Conservation (phyloP, 306 rosid species). For the Canavalia ensiformis region DNA sequence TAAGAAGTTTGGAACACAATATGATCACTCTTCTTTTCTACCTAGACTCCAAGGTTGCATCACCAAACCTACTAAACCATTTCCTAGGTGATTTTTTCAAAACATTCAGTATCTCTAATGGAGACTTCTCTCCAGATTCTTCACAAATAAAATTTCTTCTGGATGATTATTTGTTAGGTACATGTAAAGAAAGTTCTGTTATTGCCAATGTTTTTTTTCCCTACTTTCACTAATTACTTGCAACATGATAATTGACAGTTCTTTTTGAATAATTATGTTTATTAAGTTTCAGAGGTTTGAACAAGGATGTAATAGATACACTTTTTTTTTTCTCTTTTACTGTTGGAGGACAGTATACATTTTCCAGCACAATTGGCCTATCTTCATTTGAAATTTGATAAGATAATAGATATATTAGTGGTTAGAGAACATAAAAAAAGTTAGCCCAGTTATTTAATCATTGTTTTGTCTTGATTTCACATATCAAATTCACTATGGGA, state of each 20-base stretch:
- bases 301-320: background rate
- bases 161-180: background rate
- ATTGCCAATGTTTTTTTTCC: background rate
- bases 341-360: too few species aligned
- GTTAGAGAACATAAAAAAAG: too few species aligned
- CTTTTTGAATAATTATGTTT: background rate
- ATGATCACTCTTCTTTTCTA: background rate
- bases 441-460: too few species aligned
- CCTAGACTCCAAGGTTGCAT: background rate
- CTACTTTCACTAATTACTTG: background rate
- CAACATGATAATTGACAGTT: background rate
- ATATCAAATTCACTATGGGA: too few species aligned
- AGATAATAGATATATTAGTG: too few species aligned
- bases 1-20: background rate
- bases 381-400: too few species aligned
- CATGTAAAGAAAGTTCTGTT: background rate
- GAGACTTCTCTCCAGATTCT: background rate
- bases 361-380: too few species aligned
- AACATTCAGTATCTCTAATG: background rate
- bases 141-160: background rate
- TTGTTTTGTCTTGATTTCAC: too few species aligned
- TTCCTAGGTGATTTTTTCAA: background rate
- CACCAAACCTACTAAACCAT: constrained; percentile 2
- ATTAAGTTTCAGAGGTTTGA: background rate
- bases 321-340: background rate